Evolutionary conservation across 2,329 filamentous ascomycete genomes (phyloP).

Genomic region (Corynespora cassiicola): DNA sequence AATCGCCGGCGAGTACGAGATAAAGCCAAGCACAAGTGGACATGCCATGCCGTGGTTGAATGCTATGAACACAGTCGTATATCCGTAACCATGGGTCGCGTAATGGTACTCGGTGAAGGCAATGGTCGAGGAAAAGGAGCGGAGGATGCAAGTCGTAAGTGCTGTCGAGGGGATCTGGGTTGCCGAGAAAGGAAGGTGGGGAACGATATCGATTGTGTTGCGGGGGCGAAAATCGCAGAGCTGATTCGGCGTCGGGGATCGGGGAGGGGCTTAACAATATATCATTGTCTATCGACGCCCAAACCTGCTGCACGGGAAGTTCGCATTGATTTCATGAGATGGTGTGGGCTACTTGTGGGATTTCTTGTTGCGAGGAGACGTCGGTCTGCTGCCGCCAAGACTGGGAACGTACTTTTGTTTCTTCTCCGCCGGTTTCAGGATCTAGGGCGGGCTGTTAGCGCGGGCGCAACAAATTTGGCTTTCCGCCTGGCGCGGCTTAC

Average conservation of each 20-base stretch:
- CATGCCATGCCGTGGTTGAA: conserved; percentile 15
- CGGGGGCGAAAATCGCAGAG: conserved; percentile 32
- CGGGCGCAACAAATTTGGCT: background rate
- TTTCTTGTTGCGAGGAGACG: conserved; percentile 74
- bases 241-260: conserved; percentile 37
- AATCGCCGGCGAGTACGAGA: conserved; percentile 19
- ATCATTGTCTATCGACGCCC: conserved; percentile 76
- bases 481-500: conserved; percentile 53
- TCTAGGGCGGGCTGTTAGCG: conserved; percentile 60
- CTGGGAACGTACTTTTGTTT: conserved; percentile 99
- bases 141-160: conserved; percentile 36
- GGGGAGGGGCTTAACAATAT: conserved; percentile 38
- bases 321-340: conserved; percentile 47
- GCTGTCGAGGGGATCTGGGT: conserved; percentile 29
- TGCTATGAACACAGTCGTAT: conserved; percentile 17
- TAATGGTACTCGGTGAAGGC: conserved; percentile 16
- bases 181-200: conserved; percentile 37
- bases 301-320: conserved; percentile 82
- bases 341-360: conserved; percentile 63
- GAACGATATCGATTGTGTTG: conserved; percentile 40
- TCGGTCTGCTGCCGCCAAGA: conserved; percentile 73
- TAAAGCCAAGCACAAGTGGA: conserved; percentile 20
- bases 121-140: conserved; percentile 13
- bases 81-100: conserved; percentile 19
- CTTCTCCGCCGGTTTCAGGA: conserved; percentile 99